phyloP scores from a whole-genome alignment of 1,284 basidiomycete genomes.

The Melampsora americana region DNA sequence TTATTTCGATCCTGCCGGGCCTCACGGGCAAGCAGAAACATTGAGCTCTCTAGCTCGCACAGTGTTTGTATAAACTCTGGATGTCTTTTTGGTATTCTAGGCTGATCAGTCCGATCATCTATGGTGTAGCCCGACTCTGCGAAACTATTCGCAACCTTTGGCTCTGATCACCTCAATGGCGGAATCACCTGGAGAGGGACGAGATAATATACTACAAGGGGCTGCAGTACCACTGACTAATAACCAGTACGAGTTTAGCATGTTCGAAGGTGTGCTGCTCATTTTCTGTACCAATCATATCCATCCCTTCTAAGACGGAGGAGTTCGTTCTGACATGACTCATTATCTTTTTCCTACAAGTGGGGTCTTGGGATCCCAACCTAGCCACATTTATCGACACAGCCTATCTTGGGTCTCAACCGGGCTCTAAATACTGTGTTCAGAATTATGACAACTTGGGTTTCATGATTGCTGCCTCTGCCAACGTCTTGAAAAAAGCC shows the following conservation, averaged over 20 bases:
- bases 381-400: conserved; percentile 28
- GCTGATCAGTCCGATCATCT: neutral
- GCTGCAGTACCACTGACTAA: conserved; percentile 21
- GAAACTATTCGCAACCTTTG: conserved; percentile 28
- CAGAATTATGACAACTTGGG: conserved; percentile 32
- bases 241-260: conserved; percentile 30
- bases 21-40: conserved; percentile 11
- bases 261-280: conserved; percentile 7
- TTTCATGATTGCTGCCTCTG: conserved; percentile 20
- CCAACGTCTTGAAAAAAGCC: conserved; percentile 24
- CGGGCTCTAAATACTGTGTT: conserved; percentile 9
- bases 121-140: conserved; percentile 12
- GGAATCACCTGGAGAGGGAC: conserved; percentile 11
- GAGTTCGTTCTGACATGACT: neutral
- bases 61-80: neutral
- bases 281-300: neutral
- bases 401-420: conserved; percentile 9
- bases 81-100: neutral
- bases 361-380: conserved; percentile 24
- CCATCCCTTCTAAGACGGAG: neutral
- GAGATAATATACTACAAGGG: neutral
- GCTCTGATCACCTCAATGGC: conserved; percentile 24
- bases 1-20: conserved; percentile 14
- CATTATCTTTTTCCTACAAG: neutral
- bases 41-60: neutral